phyloP scores from a whole-genome alignment of 2,329 filamentous ascomycete genomes.

The Apiospora koreana region DNA sequence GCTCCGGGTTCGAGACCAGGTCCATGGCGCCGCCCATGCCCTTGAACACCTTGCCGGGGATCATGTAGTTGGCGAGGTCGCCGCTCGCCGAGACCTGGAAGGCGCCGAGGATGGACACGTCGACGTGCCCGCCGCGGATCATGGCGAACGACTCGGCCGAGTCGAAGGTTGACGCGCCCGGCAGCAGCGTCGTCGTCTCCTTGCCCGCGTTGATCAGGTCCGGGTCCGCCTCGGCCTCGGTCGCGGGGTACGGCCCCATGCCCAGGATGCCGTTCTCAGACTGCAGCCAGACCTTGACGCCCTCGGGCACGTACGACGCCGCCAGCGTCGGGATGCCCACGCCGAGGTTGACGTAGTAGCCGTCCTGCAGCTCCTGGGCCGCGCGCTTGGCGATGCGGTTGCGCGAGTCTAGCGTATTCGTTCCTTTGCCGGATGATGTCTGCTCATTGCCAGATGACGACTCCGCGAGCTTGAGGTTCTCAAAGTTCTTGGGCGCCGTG shows the following conservation, averaged over 20 bases:
- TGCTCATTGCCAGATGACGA: slow-evolving; percentile 43
- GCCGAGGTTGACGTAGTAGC: slow-evolving; percentile 79
- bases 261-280: slow-evolving; percentile 85
- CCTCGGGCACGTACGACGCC: slow-evolving; percentile 70
- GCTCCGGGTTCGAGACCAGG: slow-evolving; percentile 68
- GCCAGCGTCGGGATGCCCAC: slow-evolving; percentile 88
- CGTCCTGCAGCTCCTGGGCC: slow-evolving; percentile 78
- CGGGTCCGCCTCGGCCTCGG: slow-evolving; percentile 69
- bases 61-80: slow-evolving; percentile 88
- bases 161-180: slow-evolving; percentile 77
- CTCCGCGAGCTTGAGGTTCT: slow-evolving; percentile 62
- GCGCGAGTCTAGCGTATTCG: slow-evolving; percentile 49
- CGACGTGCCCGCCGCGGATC: slow-evolving; percentile 83
- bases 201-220: slow-evolving; percentile 88
- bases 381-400: slow-evolving; percentile 76
- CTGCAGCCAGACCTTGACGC: slow-evolving; percentile 77
- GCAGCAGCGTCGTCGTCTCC: slow-evolving; percentile 79
- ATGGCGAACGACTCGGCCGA: slow-evolving; percentile 82
- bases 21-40: slow-evolving; percentile 84
- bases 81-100: slow-evolving; percentile 78
- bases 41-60: slow-evolving; percentile 84
- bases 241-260: slow-evolving; percentile 75
- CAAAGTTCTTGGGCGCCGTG: slow-evolving; percentile 70
- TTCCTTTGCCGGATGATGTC: slow-evolving; percentile 11
- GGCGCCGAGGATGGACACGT: slow-evolving; percentile 81